These are phyloP conservation scores for Aspergillus funiculosus DNA, from an alignment of 495 filamentous ascomycete genomes.

Conservation along the genomic window DNA sequence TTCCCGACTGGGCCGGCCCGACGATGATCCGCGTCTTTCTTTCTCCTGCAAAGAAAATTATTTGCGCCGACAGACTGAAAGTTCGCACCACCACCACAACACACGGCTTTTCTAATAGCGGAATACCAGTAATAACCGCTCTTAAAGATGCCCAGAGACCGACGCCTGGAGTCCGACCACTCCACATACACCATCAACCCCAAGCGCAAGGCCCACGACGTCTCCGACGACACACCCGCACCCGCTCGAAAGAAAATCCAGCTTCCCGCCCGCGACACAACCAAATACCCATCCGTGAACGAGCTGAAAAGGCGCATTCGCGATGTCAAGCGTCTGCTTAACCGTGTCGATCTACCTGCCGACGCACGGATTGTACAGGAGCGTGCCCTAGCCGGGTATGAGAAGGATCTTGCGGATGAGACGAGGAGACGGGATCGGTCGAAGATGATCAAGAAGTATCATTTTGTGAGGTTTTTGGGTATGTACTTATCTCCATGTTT, in stretches of 20 bases:
- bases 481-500: conserved; percentile 11
- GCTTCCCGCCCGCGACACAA: conserved; percentile 19
- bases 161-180: conserved; percentile 1
- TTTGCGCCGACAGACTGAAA: too few relatives aligned
- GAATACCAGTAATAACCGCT: neutral
- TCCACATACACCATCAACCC: conserved; percentile 17
- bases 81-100: too few relatives aligned
- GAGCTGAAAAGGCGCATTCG: conserved; percentile 49
- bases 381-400: conserved; percentile 69
- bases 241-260: conserved; percentile 14
- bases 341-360: conserved; percentile 59
- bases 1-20: neutral
- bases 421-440: conserved; percentile 57
- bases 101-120: too few relatives aligned
- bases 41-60: neutral
- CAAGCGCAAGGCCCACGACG: conserved; percentile 31
- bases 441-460: conserved; percentile 79
- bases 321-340: conserved; percentile 53
- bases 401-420: conserved; percentile 62
- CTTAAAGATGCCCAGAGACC: conserved; percentile 10
- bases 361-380: conserved; percentile 71
- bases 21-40: conserved; percentile 4
- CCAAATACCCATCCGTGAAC: conserved; percentile 42
- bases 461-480: conserved; percentile 91
- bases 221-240: conserved; percentile 15